Conservation (phyloP, 352 stramenopile genomes). For the Phytophthora tubulina region DNA sequence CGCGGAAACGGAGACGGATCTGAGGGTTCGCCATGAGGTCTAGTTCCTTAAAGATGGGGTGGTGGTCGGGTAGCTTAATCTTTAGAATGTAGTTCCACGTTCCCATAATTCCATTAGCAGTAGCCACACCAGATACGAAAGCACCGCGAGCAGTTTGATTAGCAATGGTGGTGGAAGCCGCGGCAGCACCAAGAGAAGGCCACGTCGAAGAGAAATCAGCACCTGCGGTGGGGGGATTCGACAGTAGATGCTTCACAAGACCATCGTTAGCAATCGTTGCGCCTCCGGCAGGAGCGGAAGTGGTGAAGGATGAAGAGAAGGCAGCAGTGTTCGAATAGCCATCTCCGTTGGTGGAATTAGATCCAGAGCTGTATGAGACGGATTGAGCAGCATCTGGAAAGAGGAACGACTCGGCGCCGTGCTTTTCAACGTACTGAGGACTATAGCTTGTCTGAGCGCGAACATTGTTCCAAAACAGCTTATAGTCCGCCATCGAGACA, state of each 20-base stretch:
- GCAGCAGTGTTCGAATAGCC: slow-evolving; percentile 15
- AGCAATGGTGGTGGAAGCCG: slow-evolving; percentile 16
- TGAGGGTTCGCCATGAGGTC: slow-evolving; percentile 15
- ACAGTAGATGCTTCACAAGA: slow-evolving; percentile 9
- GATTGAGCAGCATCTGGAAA: slow-evolving; percentile 16
- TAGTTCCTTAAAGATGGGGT: slow-evolving; percentile 10
- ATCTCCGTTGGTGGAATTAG: neutral
- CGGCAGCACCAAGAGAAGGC: slow-evolving; percentile 2
- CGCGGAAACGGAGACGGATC: too few species aligned
- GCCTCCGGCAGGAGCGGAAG: neutral
- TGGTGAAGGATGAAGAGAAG: neutral
- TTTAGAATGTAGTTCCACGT: slow-evolving; percentile 7
- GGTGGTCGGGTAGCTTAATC: slow-evolving; percentile 9
- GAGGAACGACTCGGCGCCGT: slow-evolving; percentile 17
- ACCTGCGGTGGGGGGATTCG: slow-evolving; percentile 7
- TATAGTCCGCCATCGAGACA: neutral
- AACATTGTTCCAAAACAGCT: neutral
- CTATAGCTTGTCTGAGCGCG: neutral
- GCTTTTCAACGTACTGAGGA: slow-evolving; percentile 25
- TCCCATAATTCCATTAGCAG: slow-evolving; percentile 1
- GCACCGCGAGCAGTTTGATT: slow-evolving; percentile 17
- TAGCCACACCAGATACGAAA: slow-evolving; percentile 1
- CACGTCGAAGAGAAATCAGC: neutral
- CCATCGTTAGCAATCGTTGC: slow-evolving; percentile 9
- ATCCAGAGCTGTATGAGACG: neutral